These are phyloP conservation scores for Solanum commersonii DNA, from an alignment of 257 asterid species.

Conservation along the genomic window DNA sequence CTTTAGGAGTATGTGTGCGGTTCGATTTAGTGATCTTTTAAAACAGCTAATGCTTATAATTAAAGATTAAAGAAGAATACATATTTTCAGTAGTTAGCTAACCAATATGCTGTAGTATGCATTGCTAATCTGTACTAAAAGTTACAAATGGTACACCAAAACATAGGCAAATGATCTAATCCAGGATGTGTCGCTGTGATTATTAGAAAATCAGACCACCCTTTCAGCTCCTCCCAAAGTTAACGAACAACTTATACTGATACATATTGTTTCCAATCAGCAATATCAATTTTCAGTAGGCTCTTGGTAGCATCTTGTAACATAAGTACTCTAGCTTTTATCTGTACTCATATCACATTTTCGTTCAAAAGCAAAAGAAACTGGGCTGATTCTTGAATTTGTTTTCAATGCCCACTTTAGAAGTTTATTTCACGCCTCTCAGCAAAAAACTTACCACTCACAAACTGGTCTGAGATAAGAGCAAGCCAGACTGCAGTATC, in stretches of 20 bases:
- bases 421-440: conserved; percentile 88
- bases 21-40: neutral
- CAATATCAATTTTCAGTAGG: neutral
- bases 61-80: too few relatives aligned
- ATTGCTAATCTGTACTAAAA: neutral
- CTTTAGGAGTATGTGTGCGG: neutral
- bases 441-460: conserved; percentile 67
- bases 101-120: neutral
- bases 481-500: conserved; percentile 97
- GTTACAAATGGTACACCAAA: neutral
- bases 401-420: conserved; percentile 3
- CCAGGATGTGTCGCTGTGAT: neutral
- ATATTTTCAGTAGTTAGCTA: neutral
- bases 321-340: neutral
- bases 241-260: neutral
- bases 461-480: conserved; percentile 40
- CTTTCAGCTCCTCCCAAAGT: neutral
- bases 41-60: neutral
- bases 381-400: neutral
- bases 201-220: neutral
- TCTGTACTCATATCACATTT: neutral
- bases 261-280: neutral
- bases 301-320: neutral
- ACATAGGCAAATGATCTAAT: neutral
- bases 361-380: neutral